Base-by-base conservation (phyloP, 2,329 filamentous ascomycete species). In the Davidsoniella eucalypti region DNA sequence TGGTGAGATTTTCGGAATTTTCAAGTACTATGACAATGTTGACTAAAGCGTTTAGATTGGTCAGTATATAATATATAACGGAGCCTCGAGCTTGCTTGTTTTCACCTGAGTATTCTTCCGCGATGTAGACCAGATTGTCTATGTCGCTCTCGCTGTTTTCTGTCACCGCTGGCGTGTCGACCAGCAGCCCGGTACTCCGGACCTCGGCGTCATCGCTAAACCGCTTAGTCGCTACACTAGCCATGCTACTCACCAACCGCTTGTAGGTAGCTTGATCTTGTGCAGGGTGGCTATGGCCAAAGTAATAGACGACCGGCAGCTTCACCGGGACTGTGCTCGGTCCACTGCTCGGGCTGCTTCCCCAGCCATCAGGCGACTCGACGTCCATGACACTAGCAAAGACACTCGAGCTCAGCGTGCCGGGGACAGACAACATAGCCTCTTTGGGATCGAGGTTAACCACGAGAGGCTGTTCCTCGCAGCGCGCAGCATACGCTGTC, bases 261-360 rank as follows among this genome's bases (percentile, higher is more conserved):
- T 78, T 82, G 67, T 84, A 96, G 41, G 90, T 66, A 33, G 70
- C 73, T 0, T 75, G 71, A 54, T 87, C 83, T 46, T 87, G 83
- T 57, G 87, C 81, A 0, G 86, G 76, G 54, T 72, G 78, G 48
- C 76, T 72, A 55, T 83, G 70, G 14, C 92, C 90, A 63, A 85
- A 94, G 64, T 87, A 86, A 61, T 94, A 94, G 25, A 90, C 87
- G 49, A 98, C 68, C 4, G 92, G 92, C 58, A 94, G 71, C 69
- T 95, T 96, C 48, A 94, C 86, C 0, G 90, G 88, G 16, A 94
- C 80, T 0, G 80, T 76, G 57, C 83, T 92, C 0, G 92, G 88
- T 0, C 90, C 92, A 56, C 84, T 93, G 58, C 88, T 94, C 0
- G 90, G 88, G 57, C 86, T 88, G 56, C 76, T 86, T 8, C 92